phyloP scores from a whole-genome alignment of 306 rosid genomes.

The Lathyrus tuberosus region DNA sequence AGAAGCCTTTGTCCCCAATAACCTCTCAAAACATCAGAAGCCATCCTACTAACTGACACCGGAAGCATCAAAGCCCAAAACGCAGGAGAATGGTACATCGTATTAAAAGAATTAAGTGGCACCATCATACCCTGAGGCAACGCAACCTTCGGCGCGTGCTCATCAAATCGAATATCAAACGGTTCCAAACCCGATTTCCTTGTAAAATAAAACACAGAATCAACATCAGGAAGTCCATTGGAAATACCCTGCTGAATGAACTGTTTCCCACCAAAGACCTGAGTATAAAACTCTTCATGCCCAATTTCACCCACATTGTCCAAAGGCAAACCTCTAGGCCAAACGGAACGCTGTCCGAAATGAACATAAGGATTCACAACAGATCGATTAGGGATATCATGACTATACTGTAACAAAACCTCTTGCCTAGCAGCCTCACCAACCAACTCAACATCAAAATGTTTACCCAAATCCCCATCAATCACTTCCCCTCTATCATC shows the following conservation, averaged over 20 bases:
- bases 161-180: constrained; percentile 82
- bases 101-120: constrained; percentile 88
- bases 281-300: constrained; percentile 89
- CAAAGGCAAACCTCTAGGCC: constrained; percentile 98
- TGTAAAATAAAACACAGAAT: constrained; percentile 91
- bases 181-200: constrained; percentile 82
- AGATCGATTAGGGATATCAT: constrained; percentile 82
- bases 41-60: constrained; percentile 92
- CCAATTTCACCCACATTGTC: constrained; percentile 87
- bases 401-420: constrained; percentile 79
- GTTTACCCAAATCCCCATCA: constrained; percentile 85
- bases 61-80: constrained; percentile 99
- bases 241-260: constrained; percentile 94
- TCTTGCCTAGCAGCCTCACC: constrained; percentile 92
- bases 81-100: constrained; percentile 82
- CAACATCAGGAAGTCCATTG: constrained; percentile 93
- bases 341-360: constrained; percentile 95
- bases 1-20: constrained; percentile 98
- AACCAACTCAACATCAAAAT: constrained; percentile 81
- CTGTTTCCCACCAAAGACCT: constrained; percentile 90
- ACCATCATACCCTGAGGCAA: constrained; percentile 93
- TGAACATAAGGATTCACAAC: constrained; percentile 88
- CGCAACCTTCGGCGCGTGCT: constrained; percentile 83
- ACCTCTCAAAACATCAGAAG: constrained; percentile 95
- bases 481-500: constrained; percentile 95